phyloP scores from a whole-genome alignment of 2,329 filamentous ascomycete genomes.

The Sclerotinia sclerotiorum region DNA sequence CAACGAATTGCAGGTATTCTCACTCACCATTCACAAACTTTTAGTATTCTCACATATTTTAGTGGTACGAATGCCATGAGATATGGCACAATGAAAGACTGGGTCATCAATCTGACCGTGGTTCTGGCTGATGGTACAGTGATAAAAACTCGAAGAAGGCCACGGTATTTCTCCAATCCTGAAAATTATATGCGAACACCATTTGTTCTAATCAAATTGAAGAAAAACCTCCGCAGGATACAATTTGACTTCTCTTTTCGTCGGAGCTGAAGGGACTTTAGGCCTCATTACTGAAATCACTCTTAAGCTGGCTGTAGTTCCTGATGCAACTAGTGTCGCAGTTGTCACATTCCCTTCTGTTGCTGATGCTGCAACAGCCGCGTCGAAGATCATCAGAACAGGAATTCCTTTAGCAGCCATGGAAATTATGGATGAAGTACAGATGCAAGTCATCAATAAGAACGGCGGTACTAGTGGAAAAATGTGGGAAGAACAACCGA shows the following conservation, averaged over 20 bases:
- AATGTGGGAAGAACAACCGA: slow-evolving; percentile 71
- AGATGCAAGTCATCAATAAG: slow-evolving; percentile 78
- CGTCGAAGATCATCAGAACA: slow-evolving; percentile 69
- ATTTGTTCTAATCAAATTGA: neutral
- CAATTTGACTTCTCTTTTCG: slow-evolving; percentile 75
- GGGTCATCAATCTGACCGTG: slow-evolving; percentile 79
- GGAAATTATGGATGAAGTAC: slow-evolving; percentile 84
- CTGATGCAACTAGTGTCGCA: slow-evolving; percentile 72
- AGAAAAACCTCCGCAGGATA: slow-evolving; percentile 77
- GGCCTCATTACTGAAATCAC: slow-evolving; percentile 83
- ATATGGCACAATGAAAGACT: slow-evolving; percentile 86
- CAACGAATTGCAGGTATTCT: slow-evolving; percentile 58
- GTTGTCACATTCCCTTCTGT: slow-evolving; percentile 76
- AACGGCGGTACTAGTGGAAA: slow-evolving; percentile 64
- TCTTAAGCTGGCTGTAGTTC: slow-evolving; percentile 73
- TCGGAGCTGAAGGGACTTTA: slow-evolving; percentile 78
- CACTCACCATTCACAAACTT: neutral
- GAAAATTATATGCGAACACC: neutral
- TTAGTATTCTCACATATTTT: neutral
- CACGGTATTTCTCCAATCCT: slow-evolving; percentile 45
- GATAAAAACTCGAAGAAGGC: slow-evolving; percentile 73
- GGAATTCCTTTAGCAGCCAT: slow-evolving; percentile 36
- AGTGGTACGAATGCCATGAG: slow-evolving; percentile 76
- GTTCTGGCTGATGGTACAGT: slow-evolving; percentile 75
- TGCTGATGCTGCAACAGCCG: slow-evolving; percentile 69